phyloP scores from a whole-genome alignment of 2,329 filamentous ascomycete species.

The Colletotrichum musae region DNA sequence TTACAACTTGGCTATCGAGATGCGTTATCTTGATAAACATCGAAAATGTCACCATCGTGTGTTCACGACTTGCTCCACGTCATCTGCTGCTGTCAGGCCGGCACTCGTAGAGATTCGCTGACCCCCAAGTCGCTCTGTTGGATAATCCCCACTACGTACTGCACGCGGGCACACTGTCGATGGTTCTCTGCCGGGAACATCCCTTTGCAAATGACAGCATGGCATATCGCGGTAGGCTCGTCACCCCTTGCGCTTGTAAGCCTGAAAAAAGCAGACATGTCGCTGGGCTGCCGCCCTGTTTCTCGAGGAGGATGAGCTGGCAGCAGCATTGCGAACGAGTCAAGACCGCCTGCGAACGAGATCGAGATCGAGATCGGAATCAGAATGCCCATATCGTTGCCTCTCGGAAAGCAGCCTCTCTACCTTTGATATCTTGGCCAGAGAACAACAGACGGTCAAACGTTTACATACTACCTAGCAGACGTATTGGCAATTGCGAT shows the following conservation, averaged over 20 bases:
- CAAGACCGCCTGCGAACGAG: slow-evolving; percentile 20
- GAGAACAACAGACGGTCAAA: too few species aligned
- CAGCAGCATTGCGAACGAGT: slow-evolving; percentile 28
- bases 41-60: too few species aligned
- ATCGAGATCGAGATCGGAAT: slow-evolving; percentile 30
- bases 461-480: too few species aligned
- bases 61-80: too few species aligned
- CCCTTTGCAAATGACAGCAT: slow-evolving; percentile 9
- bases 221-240: slow-evolving; percentile 2
- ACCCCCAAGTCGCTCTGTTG: too few species aligned
- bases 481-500: too few species aligned
- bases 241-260: slow-evolving; percentile 2
- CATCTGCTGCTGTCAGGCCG: too few species aligned
- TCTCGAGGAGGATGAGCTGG: slow-evolving; percentile 29
- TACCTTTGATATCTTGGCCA: too few species aligned
- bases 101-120: too few species aligned
- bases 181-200: slow-evolving; percentile 14
- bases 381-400: not conserved
- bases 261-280: slow-evolving; percentile 6
- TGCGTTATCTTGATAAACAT: too few species aligned
- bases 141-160: not conserved
- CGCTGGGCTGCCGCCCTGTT: not conserved
- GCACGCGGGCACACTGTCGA: not conserved
- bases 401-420: too few species aligned
- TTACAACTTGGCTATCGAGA: too few species aligned